Evolutionary conservation across 495 filamentous ascomycete genomes (phyloP), one percentile per base, ranked within the genome.

Genomic region (Xylaria acuta): DNA sequence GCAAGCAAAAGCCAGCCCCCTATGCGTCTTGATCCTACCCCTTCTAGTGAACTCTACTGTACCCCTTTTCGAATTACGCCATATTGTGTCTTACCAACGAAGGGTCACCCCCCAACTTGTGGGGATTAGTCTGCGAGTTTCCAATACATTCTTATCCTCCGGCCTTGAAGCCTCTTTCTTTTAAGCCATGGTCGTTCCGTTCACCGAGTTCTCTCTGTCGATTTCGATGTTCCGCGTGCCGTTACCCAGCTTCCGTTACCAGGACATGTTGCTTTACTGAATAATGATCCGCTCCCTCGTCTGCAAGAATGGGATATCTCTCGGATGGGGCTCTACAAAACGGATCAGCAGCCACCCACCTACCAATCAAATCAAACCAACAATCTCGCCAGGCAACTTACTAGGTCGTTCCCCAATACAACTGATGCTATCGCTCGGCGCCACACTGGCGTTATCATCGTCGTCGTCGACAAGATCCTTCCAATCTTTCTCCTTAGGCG

Each of bases 371-470:
- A 67, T 27, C 8, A 36, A 51, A 5, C 14, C 27, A n/a, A 34
- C 7, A 25, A 51, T 7, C 16, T 68, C 11, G 14, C n/a, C 8
- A 27, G 14, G n/a, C 5, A 27, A 45, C 69, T 71, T 38, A 71
- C 69, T 58, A 11, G 69, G 69, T 40, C 69, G 60, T 58, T 71
- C 69, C 25, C 86, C 87, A 2, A 91, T 85, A 75, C 89, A 89
- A 75, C 90, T 92, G 56, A 92, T 86, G 75, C 90, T 92, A 76
- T 93, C 91, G 69, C 86, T 87, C 3, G 91, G 90, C 30, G 82
- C 86, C 41, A 92, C 79, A 73, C 83, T 87, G n/a, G 77, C 80
- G 5, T 73, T 77, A 45, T 84, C 74, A 25, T 81, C 84, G 18
- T 78, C 82, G 12, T 80, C 78, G 11, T 66, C 68, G 22, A n/a